Evolutionary conservation across 805 yeast species (phyloP).

Genomic region (Metschnikowia chrysomelidarum): DNA sequence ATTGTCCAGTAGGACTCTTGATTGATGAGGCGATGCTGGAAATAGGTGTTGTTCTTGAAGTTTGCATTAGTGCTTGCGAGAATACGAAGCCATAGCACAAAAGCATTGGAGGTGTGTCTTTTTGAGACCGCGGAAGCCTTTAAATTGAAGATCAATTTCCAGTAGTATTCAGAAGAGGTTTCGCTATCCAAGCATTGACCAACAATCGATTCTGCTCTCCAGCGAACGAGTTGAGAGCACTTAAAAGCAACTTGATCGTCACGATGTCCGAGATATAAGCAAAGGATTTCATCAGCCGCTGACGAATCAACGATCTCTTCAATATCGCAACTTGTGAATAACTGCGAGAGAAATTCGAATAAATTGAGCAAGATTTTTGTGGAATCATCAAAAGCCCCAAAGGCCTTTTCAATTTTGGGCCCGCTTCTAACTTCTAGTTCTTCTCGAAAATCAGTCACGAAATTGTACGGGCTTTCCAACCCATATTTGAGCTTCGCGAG

Average conservation of each 20-base stretch:
- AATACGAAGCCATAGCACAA: conserved; percentile 55
- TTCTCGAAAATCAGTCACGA: conserved; percentile 9
- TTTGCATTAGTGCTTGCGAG: conserved; percentile 24
- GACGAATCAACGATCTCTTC: not conserved
- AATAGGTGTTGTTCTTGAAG: conserved; percentile 16
- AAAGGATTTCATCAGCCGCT: conserved; percentile 23
- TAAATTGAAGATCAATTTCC: conserved; percentile 46
- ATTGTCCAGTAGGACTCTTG: conserved; percentile 45
- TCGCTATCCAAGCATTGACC: conserved; percentile 6
- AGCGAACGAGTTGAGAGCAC: conserved; percentile 46
- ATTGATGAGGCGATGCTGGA: conserved; percentile 26
- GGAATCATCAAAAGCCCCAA: not conserved
- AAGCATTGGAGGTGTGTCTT: conserved; percentile 40
- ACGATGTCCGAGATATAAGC: conserved; percentile 35
- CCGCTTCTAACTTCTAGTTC: not conserved
- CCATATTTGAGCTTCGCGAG: conserved; percentile 6
- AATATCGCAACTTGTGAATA: conserved; percentile 2
- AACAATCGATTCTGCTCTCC: conserved; percentile 47
- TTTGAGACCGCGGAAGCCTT: conserved; percentile 22
- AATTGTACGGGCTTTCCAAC: conserved; percentile 10
- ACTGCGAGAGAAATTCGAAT: conserved; percentile 5
- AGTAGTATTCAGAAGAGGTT: conserved; percentile 27
- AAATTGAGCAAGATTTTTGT: conserved; percentile 1
- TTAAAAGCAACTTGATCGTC: conserved; percentile 36
- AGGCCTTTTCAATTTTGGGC: not conserved